Evolutionary conservation across 805 yeast species (phyloP), one percentile per base, ranked within the genome.

Genomic region (Kodamaea hsintzibuensis): DNA sequence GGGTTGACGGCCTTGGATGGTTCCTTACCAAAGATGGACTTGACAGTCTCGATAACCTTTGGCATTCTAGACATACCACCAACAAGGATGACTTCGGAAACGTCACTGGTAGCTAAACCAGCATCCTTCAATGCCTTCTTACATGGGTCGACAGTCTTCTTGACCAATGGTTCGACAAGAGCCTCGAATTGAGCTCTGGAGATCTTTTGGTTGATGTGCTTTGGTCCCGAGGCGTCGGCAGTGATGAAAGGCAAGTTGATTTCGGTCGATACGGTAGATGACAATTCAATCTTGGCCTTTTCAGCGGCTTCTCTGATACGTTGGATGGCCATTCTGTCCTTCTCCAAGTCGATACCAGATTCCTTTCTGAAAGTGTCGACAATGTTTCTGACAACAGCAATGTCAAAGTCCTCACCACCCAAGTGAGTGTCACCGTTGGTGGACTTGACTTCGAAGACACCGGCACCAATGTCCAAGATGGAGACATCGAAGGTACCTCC

Each of bases 401-500:
- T 92, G 76, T 89, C 96, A 73, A 89, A 89, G 77, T 89, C 96
- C 79, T 89, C 96, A 81, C 96, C 96, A 79, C 96, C 96, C 70
- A 89, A 79, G 78, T 89, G 96, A 62, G 96, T 89, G 78, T 89
- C 95, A 85, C 96, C 98, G 78, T 92, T 92, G 70, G 98, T 91
- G 59, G 97, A 90, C 81, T 91, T 91, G 73, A 91, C 98, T 82
- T 91, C 98, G 68, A 91, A 91, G 62, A 91, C 98, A 82, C 98
- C 98, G 71, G 91, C 91, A 79, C 92, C 97, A 67, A 91, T 92
- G 82, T 92, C 98, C 71, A 91, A 83, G 72, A 91, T 89, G 65
- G 98, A 91, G 77, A 91, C 88, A 88, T 91, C 98, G 73, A 91
- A 91, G 68, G 98, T 91, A 85, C 98, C 98, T 76, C 98, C 98